Evolutionary conservation across 2,329 filamentous ascomycete species (phyloP).

Genomic region (Talaromyces sp.): DNA sequence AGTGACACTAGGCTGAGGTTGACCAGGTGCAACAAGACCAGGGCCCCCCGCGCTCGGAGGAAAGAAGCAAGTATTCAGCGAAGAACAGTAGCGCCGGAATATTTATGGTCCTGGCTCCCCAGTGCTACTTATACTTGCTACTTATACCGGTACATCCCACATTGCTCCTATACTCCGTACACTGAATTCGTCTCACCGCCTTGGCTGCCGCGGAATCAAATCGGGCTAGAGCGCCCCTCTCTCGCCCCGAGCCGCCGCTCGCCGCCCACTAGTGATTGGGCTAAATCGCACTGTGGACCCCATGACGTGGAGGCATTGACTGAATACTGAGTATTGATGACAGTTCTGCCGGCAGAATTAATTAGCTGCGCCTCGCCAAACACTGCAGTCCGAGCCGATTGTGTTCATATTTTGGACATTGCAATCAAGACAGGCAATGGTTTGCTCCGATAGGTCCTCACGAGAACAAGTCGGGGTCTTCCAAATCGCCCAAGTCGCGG

Average conservation of each 20-base stretch:
- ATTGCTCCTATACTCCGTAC: not conserved
- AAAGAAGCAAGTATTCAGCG: not conserved
- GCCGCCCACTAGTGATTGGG: not conserved
- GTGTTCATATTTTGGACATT: not conserved
- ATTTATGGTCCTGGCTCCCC: not conserved
- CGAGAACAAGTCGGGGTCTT: conserved; percentile 61
- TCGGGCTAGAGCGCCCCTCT: not conserved
- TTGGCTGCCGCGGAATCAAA: not conserved
- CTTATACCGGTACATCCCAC: not conserved
- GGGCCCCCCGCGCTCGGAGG: not conserved
- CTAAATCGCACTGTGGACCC: too few relatives aligned
- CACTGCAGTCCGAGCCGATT: not conserved
- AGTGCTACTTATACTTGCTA: not conserved
- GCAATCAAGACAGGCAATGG: not conserved
- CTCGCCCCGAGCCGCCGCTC: not conserved
- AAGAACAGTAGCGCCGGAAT: not conserved
- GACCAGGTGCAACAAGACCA: not conserved
- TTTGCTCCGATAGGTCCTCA: not conserved
- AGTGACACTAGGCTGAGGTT: not conserved
- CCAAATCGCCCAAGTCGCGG: conserved; percentile 67
- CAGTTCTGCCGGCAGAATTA: not conserved
- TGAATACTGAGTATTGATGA: not conserved
- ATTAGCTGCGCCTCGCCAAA: not conserved
- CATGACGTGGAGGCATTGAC: not conserved
- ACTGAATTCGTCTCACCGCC: not conserved